phyloP scores from a whole-genome alignment of 352 stramenopile species.

The Stramenopiles sp. region DNA sequence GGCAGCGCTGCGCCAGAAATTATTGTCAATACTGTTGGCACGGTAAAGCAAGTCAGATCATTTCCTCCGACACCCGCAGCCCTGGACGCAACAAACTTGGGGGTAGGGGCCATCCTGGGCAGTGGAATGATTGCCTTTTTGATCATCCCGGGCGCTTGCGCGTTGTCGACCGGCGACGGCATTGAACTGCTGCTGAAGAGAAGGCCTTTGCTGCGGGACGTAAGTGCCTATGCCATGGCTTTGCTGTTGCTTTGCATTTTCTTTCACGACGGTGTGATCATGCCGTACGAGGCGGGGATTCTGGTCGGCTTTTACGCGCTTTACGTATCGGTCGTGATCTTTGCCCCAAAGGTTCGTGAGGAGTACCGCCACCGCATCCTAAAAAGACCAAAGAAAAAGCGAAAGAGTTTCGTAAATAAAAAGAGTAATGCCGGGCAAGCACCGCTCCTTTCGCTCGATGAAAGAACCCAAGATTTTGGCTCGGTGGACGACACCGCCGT shows the following conservation, averaged over 20 bases:
- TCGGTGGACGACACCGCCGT: no score
- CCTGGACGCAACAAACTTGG: conserved; percentile 27
- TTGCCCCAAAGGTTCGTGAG: conserved; percentile 16
- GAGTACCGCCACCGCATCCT: neutral
- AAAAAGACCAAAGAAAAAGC: neutral
- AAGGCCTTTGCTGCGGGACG: conserved; percentile 43
- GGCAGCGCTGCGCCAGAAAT: conserved; percentile 53
- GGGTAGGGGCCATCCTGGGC: conserved; percentile 54
- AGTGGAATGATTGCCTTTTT: conserved; percentile 62
- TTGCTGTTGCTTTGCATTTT: conserved; percentile 36
- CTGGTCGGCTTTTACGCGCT: conserved; percentile 41
- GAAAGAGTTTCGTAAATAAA: neutral
- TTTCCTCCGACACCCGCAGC: conserved; percentile 21
- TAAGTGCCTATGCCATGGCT: conserved; percentile 43
- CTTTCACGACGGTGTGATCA: conserved; percentile 38
- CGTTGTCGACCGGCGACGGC: conserved; percentile 37
- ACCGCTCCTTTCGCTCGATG: no score
- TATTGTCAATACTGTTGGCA: conserved; percentile 51
- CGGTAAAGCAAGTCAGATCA: conserved; percentile 22
- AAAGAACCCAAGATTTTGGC: no score
- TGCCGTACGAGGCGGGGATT: conserved; percentile 35
- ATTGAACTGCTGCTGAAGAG: neutral
- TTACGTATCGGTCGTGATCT: conserved; percentile 49
- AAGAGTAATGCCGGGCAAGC: neutral
- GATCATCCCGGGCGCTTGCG: conserved; percentile 40